Evolutionary conservation across 2,329 filamentous ascomycete species (phyloP).

Genomic region (Verticillium klebahnii): DNA sequence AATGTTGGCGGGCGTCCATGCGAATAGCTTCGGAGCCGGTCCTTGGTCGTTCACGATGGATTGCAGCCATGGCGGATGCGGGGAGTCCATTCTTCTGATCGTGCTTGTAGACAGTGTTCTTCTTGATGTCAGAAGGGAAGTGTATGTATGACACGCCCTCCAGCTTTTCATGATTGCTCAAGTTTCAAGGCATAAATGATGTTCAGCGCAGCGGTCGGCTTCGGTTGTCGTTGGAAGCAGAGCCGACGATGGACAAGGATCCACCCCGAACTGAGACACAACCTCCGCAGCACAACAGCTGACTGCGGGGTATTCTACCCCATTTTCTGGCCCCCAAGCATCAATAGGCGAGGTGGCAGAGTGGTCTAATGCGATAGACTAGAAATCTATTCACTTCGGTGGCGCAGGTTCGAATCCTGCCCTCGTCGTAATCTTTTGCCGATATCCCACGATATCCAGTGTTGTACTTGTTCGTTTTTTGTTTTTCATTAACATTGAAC

Average conservation of each 20-base stretch:
- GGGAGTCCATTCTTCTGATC: background rate
- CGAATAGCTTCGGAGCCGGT: slow-evolving; percentile 28
- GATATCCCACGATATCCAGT: too few relatives aligned
- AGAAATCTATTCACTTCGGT: background rate
- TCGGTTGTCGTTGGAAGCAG: background rate
- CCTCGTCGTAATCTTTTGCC: background rate
- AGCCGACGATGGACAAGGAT: background rate
- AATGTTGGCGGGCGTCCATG: slow-evolving; percentile 28
- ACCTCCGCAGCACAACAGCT: too few relatives aligned
- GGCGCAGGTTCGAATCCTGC: background rate
- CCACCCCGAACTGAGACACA: background rate
- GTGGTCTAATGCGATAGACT: background rate
- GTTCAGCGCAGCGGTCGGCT: background rate
- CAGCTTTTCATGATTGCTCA: background rate
- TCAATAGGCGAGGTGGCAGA: background rate
- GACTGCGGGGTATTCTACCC: accelerated
- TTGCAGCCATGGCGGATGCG: slow-evolving; percentile 27
- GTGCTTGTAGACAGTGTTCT: background rate
- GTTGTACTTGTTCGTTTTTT: too few relatives aligned
- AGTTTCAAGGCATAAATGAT: background rate
- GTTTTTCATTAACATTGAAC: too few relatives aligned
- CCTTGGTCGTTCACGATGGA: slow-evolving; percentile 18
- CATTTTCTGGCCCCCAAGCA: background rate
- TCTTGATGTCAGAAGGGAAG: background rate
- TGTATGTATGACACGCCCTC: background rate